Conservation (phyloP, 345 rosid genomes). For the Brassica carinata region DNA sequence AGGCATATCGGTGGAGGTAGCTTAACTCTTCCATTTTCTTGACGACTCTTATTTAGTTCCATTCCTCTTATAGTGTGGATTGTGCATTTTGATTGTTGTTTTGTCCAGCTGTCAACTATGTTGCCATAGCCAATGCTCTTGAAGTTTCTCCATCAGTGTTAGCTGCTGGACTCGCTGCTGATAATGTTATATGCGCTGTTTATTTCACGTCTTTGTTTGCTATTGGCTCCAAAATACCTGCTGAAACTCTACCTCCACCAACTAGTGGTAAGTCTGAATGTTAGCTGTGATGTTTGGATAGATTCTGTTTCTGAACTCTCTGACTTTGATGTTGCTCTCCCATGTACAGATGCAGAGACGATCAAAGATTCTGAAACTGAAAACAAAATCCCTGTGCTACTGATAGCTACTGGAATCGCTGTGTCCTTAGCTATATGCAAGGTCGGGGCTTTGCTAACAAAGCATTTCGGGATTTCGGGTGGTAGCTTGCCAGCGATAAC, state of each 20-base stretch:
- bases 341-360: slow-evolving; percentile 46
- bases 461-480: slow-evolving; percentile 64
- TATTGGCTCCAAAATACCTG: slow-evolving; percentile 73
- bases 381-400: slow-evolving; percentile 61
- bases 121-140: slow-evolving; percentile 78
- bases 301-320: not conserved
- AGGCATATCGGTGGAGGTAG: slow-evolving; percentile 85
- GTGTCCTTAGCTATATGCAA: slow-evolving; percentile 88
- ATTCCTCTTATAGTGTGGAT: not conserved
- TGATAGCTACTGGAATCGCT: slow-evolving; percentile 67
- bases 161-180: slow-evolving; percentile 88
- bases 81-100: slow-evolving; percentile 5
- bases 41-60: not conserved
- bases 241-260: slow-evolving; percentile 53
- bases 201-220: slow-evolving; percentile 82
- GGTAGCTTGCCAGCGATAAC: slow-evolving; percentile 85
- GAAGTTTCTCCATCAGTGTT: slow-evolving; percentile 67
- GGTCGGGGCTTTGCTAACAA: slow-evolving; percentile 50
- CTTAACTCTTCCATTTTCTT: not conserved
- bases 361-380: slow-evolving; percentile 42
- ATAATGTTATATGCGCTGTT: slow-evolving; percentile 84
- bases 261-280: slow-evolving; percentile 44
- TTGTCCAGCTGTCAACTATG: slow-evolving; percentile 73
- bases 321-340: not conserved
- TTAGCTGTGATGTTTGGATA: not conserved